Base-by-base conservation (phyloP, 129 eudicot genomes). In the Flaveria trinervia region DNA sequence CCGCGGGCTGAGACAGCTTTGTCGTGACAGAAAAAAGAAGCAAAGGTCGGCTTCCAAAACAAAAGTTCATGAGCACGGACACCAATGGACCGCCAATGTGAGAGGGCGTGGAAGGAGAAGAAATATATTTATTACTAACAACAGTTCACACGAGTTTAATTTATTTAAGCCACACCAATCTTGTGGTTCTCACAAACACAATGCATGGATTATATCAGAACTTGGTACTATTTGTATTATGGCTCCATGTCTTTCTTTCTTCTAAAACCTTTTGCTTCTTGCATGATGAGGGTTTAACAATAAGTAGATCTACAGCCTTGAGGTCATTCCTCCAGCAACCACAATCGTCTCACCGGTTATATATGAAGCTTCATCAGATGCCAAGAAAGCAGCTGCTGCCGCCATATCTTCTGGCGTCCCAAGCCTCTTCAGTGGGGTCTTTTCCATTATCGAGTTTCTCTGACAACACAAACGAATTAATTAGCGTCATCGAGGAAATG, bases 361-460 rank as follows among this genome's bases (percentile, higher is more conserved):
- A 74, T 90, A 93, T 61, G 96, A 78, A 72, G 97, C 97, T 26
- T 93, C 98, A 72, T 90, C 96, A 6, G 98, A 93, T 20, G 96
- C 97, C 85, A 90, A 74, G 77, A 86, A 90, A 22, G 97, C 98
- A 4, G 86, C 79, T 61, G 93, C 97, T 18, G 96, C 92, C 57
- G 93, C 98, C 92, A 93, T 93, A 59, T 93, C 98, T 69, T 85
- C 87, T 18, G 97, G 76, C 9, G 97, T 93, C 82, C 98, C 98
- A 55, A 93, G 97, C 78, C 98, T 82, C 67, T 85, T 88, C 46
- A 89, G 89, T 12, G 81, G 77, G 5, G 96, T 85, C 79, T 72
- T 84, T 26, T 68, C 96, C 75, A 77, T 86, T 25, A 86, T 62
- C 2, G 36, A 36, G 64, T 85, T 79, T 86, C 85, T 88, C 96